phyloP scores from a whole-genome alignment of 75 land plant genomes.

The Cryptomeria japonica region DNA sequence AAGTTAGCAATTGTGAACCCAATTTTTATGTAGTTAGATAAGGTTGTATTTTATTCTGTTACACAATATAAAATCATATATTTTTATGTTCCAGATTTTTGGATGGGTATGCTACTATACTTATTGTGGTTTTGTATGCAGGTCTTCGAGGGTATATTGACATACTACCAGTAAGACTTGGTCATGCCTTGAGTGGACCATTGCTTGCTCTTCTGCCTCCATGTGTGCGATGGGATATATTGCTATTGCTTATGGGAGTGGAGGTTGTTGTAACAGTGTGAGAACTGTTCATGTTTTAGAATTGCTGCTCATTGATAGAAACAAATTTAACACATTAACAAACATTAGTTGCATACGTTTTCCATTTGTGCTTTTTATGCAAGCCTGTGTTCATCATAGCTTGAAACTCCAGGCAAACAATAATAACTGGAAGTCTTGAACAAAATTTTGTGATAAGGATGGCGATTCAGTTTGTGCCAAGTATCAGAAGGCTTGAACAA shows the following conservation, averaged over 20 bases:
- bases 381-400: neutral
- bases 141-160: slow-evolving; percentile 12
- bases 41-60: neutral
- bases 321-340: neutral
- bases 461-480: neutral
- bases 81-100: neutral
- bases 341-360: neutral
- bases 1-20: neutral
- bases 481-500: neutral
- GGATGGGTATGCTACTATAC: neutral
- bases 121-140: neutral
- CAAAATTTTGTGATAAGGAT: too few species aligned
- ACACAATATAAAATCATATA: neutral
- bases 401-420: neutral
- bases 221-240: neutral
- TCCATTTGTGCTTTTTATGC: neutral
- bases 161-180: slow-evolving; percentile 9
- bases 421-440: neutral
- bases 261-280: neutral
- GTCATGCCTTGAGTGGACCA: neutral
- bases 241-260: neutral
- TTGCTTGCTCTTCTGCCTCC: neutral
- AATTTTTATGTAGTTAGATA: neutral
- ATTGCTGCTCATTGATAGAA: neutral
- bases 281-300: neutral